A percentile compares a stretch with the other conserved stretches of the same genome.
These are phyloP conservation scores for Cercospora brassicicola DNA, from an alignment of 2,329 filamentous ascomycete genomes.

Conservation along the genomic window DNA sequence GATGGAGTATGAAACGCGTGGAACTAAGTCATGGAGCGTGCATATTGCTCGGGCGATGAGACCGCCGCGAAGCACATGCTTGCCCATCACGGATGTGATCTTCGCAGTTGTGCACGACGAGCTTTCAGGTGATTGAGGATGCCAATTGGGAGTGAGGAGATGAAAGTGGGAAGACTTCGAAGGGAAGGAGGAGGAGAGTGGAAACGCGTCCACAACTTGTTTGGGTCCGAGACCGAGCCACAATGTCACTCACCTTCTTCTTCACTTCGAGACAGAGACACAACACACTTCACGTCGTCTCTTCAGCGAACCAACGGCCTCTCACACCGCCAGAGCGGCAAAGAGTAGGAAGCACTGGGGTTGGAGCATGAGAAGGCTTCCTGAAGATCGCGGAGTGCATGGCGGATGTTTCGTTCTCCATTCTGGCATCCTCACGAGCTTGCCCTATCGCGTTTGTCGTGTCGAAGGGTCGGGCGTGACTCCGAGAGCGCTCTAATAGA, in stretches of 20 bases:
- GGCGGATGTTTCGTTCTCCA: neutral
- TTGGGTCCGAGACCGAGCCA: neutral
- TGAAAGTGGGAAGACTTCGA: neutral
- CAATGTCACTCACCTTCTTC: neutral
- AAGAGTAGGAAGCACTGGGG: neutral
- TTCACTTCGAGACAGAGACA: neutral
- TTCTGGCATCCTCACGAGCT: neutral
- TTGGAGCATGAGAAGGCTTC: neutral
- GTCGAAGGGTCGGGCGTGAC: neutral
- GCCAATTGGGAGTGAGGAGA: neutral
- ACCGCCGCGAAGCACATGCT: neutral
- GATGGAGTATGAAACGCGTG: neutral
- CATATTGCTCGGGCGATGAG: neutral
- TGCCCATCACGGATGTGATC: neutral
- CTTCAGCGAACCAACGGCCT: neutral
- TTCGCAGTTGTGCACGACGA: neutral
- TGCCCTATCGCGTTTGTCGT: neutral
- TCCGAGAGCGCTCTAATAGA: neutral
- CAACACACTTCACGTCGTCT: neutral
- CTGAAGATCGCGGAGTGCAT: neutral
- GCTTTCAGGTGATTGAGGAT: neutral
- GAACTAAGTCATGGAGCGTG: neutral
- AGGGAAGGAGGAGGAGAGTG: neutral
- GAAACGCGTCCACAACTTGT: neutral
- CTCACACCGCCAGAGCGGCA: neutral